These are phyloP conservation scores for Leccinellum rugosiceps DNA, from an alignment of 768 basidiomycete species.

Conservation along the genomic window DNA sequence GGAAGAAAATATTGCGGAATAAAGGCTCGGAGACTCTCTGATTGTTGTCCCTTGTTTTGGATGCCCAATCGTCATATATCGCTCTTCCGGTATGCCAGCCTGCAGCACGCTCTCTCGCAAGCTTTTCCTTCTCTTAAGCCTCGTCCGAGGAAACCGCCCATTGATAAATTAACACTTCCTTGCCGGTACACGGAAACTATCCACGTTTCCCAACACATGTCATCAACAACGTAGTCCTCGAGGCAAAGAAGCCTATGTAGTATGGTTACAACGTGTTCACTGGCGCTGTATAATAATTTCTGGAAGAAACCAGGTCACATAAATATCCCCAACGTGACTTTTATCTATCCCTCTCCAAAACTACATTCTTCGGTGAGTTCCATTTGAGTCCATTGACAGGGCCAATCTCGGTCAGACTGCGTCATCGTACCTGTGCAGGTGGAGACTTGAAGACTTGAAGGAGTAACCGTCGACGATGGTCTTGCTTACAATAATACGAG, in stretches of 20 bases:
- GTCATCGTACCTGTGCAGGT: not conserved
- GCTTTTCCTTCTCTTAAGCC: too few relatives aligned
- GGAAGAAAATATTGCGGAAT: too few relatives aligned
- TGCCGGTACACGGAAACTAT: too few relatives aligned
- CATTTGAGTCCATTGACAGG: slow-evolving; percentile 4
- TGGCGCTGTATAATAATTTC: not conserved
- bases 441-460: not conserved
- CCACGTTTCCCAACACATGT: not conserved
- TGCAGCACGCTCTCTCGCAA: too few relatives aligned
- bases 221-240: not conserved
- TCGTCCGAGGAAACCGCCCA: too few relatives aligned
- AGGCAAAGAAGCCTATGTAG: not conserved
- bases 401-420: not conserved
- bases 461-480: not conserved
- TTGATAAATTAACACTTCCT: too few relatives aligned
- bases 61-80: not conserved
- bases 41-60: not conserved
- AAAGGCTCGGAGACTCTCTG: too few relatives aligned
- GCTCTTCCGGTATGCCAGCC: not conserved
- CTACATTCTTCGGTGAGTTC: slow-evolving; percentile 5
- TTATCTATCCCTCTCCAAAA: not conserved
- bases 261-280: not conserved
- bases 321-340: not conserved
- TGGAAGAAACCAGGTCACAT: not conserved
- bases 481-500: not conserved